These are phyloP conservation scores for Plasmodium vinckei DNA, from an alignment of 169 alveolate species.

Conservation along the genomic window DNA sequence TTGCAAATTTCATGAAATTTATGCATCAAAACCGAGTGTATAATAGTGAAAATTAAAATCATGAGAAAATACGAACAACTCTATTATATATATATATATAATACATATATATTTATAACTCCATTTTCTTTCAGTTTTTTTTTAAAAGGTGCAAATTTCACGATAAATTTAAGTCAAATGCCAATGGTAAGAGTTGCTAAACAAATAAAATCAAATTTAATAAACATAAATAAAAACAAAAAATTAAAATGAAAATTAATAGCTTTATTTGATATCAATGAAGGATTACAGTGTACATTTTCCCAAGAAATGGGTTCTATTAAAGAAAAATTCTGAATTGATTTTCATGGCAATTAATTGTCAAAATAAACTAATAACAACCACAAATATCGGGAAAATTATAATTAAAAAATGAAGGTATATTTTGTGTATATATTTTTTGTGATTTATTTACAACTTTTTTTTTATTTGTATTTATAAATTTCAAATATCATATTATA, in stretches of 20 bases:
- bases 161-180: too few relatives aligned
- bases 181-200: too few relatives aligned
- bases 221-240: constrained; percentile 23
- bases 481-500: too few relatives aligned
- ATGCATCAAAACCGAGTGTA: constrained; percentile 45
- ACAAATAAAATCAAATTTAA: too few relatives aligned
- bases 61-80: neutral
- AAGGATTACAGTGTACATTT: constrained; percentile 75
- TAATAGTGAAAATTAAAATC: constrained; percentile 26
- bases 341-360: constrained; percentile 73
- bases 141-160: too few relatives aligned
- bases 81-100: too few relatives aligned
- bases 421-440: neutral
- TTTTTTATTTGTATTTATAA: neutral
- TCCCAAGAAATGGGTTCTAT: constrained; percentile 77
- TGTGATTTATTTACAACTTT: too few relatives aligned
- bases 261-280: constrained; percentile 57
- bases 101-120: too few relatives aligned
- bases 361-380: constrained; percentile 49
- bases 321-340: constrained; percentile 76
- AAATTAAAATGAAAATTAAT: constrained; percentile 73
- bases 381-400: constrained; percentile 75
- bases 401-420: constrained; percentile 26
- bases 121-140: too few relatives aligned
- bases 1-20: neutral